Evolutionary conservation across 2,329 filamentous ascomycete genomes (phyloP), one percentile per base, ranked within the genome.

Genomic region (Fusarium sororula): DNA sequence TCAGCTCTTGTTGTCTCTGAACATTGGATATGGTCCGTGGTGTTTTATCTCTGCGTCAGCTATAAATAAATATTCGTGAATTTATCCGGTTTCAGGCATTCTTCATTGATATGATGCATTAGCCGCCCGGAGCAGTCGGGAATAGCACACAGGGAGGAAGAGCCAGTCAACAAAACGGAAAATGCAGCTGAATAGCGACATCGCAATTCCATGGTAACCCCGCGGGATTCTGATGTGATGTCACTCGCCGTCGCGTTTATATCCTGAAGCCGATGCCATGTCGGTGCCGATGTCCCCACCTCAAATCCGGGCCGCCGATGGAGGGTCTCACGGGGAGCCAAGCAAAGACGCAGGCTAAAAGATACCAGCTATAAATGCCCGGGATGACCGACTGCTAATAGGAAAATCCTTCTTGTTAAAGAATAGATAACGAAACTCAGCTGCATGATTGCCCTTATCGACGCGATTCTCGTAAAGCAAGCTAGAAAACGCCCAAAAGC

Each of bases 271-370:
- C 50, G 50, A 68, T 38, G 35, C 35, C 28, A 38, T 44, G 24
- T 69, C 66, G 59, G 37, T 70, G 53, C 67, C 66, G 58, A 44
- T 48, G 38, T 5, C 58, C 41, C 67, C 67, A 70, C 66, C n/a
- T 22, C 30, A 28, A 37, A 24, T 45, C 67, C 66, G 59, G 66
- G 26, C 45, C 51, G 37, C 37, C 37, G 67, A 68, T 54, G n/a
- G 18, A 70, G 51, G 50, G 50, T 45, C 45, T 60, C 35, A 26
- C 66, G 59, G 59, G 59, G 20, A 58, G 47, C 59, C 66, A 66
- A 69, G 59, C 50, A 50, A 39, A 50, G 37, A 48, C 15, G 24
- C 15, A 55, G 35, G 24, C 35, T 41, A 41, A 41, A 12, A 6
- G 20, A 26, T 7, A 42, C 10, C 22, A 28, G 20, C 22, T 28